Base-by-base conservation (phyloP, 495 filamentous ascomycete species). In the Penicillium atrosanguineum region DNA sequence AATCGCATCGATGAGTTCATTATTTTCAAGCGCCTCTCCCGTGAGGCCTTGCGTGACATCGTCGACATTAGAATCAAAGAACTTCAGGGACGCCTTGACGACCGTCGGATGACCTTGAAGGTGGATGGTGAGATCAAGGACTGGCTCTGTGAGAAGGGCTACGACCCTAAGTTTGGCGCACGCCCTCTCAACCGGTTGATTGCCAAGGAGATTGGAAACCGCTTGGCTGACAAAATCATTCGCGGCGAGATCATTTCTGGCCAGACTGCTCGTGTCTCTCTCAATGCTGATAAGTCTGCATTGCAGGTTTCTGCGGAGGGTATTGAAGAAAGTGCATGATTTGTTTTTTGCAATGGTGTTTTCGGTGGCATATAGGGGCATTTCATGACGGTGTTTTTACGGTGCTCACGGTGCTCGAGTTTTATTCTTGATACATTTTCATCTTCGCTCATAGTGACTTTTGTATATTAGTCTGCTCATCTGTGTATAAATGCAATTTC, bases 1-100 rank as follows among this genome's bases (percentile, higher is more conserved):
- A 97, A 98, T 70, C 83, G 94, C 7, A 89, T 97, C 48, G 94
- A 97, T 69, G 91, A 95, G 48, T 96, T 97, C 74, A 96, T 97
- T 69, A 77, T 97, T 63, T 97, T 97, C 80, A 88, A 87, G 64
- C 82, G 91, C 8, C 82, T 97, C 3, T 90, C 88, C 0, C 73
- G 78, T 18, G 77, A 81, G 21, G 91, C 94, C 41, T 82, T 97
- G 23, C 76, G 91, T 7, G 94, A 95, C 60, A 97, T 97, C 48
- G 90, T 97, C 44, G 89, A 97, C 60, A 96, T 97, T 51, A 83
- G 94, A 46, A 74, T 97, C 34, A 83, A 79, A 47, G 94, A 98
- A 69, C 75, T 97, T 0, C 90, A 96, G 63, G 65, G 75, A 42
- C 81, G 90, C n/a, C 81, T 97, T 4, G 85, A 91, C 60, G 91